Percentiles rank a stretch among this genome's conserved stretches.
Evolutionary conservation across 106 monocot genomes (phyloP).

Genomic region (Ottelia alismoides): DNA sequence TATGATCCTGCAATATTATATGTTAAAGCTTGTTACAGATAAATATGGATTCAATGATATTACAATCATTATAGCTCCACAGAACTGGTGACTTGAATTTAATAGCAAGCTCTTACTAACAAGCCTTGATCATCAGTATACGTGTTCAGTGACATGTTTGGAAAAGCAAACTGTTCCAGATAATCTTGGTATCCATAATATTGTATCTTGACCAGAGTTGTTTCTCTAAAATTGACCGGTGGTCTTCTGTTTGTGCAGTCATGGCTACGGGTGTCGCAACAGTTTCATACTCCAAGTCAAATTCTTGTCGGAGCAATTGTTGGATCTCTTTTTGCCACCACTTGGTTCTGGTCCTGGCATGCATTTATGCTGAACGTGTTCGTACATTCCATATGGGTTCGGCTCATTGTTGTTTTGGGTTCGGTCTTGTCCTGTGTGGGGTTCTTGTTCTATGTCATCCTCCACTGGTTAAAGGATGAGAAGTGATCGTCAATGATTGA

Average conservation of each 20-base stretch:
- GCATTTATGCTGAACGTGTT: conserved; percentile 45
- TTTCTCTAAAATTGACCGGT: no score
- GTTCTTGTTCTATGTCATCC: conserved; percentile 39
- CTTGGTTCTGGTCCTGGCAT: conserved; percentile 82
- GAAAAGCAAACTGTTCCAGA: no score
- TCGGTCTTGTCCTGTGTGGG: conserved; percentile 22
- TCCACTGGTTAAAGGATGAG: conserved; percentile 63
- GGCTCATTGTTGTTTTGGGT: conserved; percentile 30
- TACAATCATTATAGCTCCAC: no score
- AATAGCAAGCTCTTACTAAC: no score
- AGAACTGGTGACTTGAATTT: no score
- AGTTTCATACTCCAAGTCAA: conserved; percentile 58
- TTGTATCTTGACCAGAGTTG: no score
- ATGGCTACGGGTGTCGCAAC: conserved; percentile 72
- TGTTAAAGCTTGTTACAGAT: no score
- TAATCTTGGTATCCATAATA: no score
- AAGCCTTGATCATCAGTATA: no score
- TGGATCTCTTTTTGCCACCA: conserved; percentile 30
- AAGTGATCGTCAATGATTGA: background rate
- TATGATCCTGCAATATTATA: no score
- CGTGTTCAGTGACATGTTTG: no score
- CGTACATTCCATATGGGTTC: conserved; percentile 41
- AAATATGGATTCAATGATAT: no score
- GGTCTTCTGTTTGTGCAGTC: conserved; percentile 34
- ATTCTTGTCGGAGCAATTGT: conserved; percentile 63